Evolutionary conservation across 2,329 filamentous ascomycete genomes (phyloP).

Genomic region (Tolypocladium pustulatum): DNA sequence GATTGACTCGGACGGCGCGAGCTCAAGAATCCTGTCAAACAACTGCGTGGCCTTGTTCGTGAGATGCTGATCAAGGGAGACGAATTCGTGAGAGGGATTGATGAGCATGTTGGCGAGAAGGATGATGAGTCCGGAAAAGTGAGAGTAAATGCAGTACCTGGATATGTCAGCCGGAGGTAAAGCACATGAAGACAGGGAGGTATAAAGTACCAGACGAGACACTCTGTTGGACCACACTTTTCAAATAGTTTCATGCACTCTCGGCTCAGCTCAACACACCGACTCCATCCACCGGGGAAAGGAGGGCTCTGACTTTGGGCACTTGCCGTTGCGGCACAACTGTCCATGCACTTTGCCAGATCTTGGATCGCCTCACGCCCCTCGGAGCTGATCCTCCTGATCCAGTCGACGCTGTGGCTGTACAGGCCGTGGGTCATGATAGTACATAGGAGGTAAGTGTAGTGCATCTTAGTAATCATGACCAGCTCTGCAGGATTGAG

Average conservation of each 20-base stretch:
- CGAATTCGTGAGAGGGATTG: slow-evolving; percentile 13
- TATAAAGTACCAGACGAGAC: slow-evolving; percentile 18
- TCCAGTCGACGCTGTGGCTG: slow-evolving; percentile 25
- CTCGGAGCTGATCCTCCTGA: slow-evolving; percentile 19
- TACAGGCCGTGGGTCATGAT: slow-evolving; percentile 28
- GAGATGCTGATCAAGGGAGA: slow-evolving; percentile 18
- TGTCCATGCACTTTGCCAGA: slow-evolving; percentile 3
- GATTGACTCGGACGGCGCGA: neutral
- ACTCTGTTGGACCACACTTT: slow-evolving; percentile 17
- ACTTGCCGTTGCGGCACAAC: neutral
- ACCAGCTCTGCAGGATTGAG: slow-evolving; percentile 17
- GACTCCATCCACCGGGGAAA: slow-evolving; percentile 18
- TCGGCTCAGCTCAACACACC: slow-evolving; percentile 21
- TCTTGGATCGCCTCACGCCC: slow-evolving; percentile 14
- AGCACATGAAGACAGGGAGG: neutral
- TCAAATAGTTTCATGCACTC: slow-evolving; percentile 22
- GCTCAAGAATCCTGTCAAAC: slow-evolving; percentile 12
- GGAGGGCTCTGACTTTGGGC: slow-evolving; percentile 6
- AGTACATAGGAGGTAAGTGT: slow-evolving; percentile 24
- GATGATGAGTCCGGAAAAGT: slow-evolving; percentile 22
- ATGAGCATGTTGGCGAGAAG: slow-evolving; percentile 21
- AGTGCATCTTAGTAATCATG: slow-evolving; percentile 26
- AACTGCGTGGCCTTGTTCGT: slow-evolving; percentile 15
- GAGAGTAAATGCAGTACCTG: slow-evolving; percentile 17
- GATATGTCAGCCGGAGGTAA: neutral